phyloP scores from a whole-genome alignment of 768 basidiomycete genomes.

The Tephrocybe sp. region DNA sequence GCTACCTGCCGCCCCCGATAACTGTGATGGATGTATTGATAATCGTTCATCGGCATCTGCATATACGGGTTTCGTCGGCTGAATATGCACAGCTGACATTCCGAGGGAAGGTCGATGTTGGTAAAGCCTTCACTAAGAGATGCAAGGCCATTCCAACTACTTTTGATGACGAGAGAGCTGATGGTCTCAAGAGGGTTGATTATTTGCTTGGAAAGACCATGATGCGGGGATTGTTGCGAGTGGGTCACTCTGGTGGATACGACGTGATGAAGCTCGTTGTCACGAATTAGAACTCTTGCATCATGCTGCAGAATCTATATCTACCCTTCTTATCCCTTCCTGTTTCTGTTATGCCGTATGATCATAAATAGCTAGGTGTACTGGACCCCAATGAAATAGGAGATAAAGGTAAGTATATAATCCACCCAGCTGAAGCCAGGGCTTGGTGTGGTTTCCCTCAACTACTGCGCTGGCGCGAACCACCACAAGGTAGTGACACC shows the following conservation, averaged over 20 bases:
- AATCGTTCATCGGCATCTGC: not conserved
- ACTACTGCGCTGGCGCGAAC: slow-evolving; percentile 29
- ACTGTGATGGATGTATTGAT: not conserved
- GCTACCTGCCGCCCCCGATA: not conserved
- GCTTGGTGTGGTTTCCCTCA: no score
- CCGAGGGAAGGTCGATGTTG: not conserved
- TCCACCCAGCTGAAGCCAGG: no score
- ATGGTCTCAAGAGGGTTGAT: slow-evolving; percentile 4
- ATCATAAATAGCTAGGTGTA: no score
- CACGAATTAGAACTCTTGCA: not conserved
- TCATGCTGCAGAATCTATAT: not conserved
- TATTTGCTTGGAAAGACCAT: slow-evolving; percentile 1
- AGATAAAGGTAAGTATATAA: no score
- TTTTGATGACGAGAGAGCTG: not conserved
- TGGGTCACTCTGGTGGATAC: not conserved
- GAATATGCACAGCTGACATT: not conserved
- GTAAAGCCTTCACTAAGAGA: not conserved
- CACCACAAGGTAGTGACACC: slow-evolving; percentile 64
- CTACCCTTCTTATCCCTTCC: not conserved
- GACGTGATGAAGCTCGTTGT: not conserved
- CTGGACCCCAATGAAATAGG: no score
- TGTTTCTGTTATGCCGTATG: no score
- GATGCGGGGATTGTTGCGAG: not conserved
- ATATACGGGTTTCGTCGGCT: not conserved
- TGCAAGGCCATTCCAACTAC: not conserved